These are phyloP conservation scores for Penicillium daleae DNA, from an alignment of 495 filamentous ascomycete genomes.

Conservation along the genomic window DNA sequence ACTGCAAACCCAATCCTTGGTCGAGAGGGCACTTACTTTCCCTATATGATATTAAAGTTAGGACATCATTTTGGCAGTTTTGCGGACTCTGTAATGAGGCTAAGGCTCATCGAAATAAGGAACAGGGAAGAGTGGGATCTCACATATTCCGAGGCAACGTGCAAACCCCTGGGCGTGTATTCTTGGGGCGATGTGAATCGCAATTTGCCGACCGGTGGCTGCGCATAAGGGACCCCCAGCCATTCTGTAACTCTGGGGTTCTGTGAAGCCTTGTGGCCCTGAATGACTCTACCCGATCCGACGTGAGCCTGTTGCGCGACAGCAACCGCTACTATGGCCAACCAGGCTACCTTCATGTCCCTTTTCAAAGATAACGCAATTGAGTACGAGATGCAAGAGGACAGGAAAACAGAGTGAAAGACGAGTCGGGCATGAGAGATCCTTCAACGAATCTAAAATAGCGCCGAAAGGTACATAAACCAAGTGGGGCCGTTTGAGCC, in stretches of 20 bases:
- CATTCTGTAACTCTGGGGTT: slow-evolving; percentile 48
- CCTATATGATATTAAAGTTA: neutral
- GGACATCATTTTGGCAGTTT: neutral
- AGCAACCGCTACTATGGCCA: slow-evolving; percentile 7
- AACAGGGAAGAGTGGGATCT: neutral
- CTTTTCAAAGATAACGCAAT: neutral
- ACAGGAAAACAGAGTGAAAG: neutral
- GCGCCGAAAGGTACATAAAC: neutral
- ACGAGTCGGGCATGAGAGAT: neutral
- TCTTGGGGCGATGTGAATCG: slow-evolving; percentile 46
- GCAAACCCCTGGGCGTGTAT: slow-evolving; percentile 6
- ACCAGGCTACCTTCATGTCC: neutral
- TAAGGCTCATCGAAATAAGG: neutral
- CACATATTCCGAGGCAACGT: slow-evolving; percentile 13
- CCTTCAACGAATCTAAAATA: slow-evolving; percentile 9
- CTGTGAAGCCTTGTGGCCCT: slow-evolving; percentile 47
- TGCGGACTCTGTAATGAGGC: neutral
- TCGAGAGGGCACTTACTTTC: neutral
- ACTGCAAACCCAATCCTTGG: neutral
- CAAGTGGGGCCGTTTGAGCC: neutral
- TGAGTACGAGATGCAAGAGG: neutral
- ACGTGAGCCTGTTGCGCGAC: slow-evolving; percentile 3
- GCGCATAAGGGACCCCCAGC: slow-evolving; percentile 53
- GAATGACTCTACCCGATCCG: slow-evolving; percentile 42
- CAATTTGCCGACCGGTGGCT: slow-evolving; percentile 48